Percentiles rank a stretch among this genome's conserved stretches.
These are phyloP conservation scores for Pseudocercospora vitis DNA, from an alignment of 2,329 filamentous ascomycete genomes.

Conservation along the genomic window DNA sequence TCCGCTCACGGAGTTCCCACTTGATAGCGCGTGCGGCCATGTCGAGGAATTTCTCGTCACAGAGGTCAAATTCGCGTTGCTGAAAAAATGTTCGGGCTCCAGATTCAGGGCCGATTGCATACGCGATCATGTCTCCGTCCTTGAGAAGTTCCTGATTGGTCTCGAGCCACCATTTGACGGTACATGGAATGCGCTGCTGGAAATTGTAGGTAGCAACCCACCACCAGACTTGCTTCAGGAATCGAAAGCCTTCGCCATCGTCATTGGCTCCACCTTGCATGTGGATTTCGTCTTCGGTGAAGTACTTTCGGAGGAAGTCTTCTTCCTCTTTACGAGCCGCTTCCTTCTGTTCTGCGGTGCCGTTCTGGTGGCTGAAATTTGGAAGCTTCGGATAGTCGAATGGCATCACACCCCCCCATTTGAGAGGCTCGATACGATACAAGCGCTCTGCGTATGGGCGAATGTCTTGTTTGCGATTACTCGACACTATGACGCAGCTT, in stretches of 20 bases:
- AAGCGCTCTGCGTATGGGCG: slow-evolving; percentile 33
- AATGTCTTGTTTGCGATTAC: slow-evolving; percentile 34
- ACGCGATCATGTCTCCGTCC: slow-evolving; percentile 25
- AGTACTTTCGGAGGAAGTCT: slow-evolving; percentile 34
- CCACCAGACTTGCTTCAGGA: slow-evolving; percentile 39
- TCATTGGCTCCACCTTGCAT: slow-evolving; percentile 31
- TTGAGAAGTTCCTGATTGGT: slow-evolving; percentile 26
- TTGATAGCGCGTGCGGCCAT: slow-evolving; percentile 23
- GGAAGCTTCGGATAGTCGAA: slow-evolving; percentile 34
- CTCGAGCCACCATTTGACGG: slow-evolving; percentile 30
- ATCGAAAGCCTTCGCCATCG: slow-evolving; percentile 31
- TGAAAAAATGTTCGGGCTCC: slow-evolving; percentile 30
- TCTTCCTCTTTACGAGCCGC: slow-evolving; percentile 33
- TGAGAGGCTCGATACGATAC: slow-evolving; percentile 27
- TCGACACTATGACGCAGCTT: slow-evolving; percentile 32
- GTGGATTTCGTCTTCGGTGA: slow-evolving; percentile 32
- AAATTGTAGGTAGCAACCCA: slow-evolving; percentile 36
- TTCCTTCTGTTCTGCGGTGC: slow-evolving; percentile 26
- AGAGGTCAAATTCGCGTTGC: slow-evolving; percentile 19
- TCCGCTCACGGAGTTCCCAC: slow-evolving; percentile 1
- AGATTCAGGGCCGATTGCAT: slow-evolving; percentile 24
- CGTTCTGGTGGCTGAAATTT: too few relatives aligned
- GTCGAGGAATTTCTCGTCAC: slow-evolving; percentile 25
- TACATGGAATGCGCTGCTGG: slow-evolving; percentile 27
- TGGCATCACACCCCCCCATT: slow-evolving; percentile 35